phyloP scores from a whole-genome alignment of 2,329 filamentous ascomycete genomes.

The Hypoxylon sp. region DNA sequence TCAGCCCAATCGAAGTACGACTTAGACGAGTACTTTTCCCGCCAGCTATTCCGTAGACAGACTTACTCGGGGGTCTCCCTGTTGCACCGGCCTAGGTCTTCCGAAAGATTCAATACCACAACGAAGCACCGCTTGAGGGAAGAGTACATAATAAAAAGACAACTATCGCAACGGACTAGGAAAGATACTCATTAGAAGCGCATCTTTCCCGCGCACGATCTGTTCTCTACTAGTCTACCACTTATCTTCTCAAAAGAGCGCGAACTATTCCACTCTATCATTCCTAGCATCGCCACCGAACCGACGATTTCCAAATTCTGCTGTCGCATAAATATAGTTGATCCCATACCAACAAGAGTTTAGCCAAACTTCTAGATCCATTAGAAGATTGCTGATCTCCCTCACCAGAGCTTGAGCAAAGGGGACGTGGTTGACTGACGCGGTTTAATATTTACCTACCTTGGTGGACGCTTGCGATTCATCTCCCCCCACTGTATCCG shows the following conservation, averaged over 20 bases:
- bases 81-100: background rate
- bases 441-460: constrained; percentile 1
- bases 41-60: background rate
- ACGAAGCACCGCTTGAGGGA: background rate
- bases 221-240: background rate
- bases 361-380: background rate
- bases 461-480: background rate
- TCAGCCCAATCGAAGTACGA: constrained; percentile 8
- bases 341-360: background rate
- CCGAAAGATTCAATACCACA: background rate
- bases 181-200: constrained; percentile 7
- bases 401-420: background rate
- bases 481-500: background rate
- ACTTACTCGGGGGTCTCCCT: background rate
- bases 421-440: constrained; percentile 5
- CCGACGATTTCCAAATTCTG: background rate
- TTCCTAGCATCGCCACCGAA: background rate
- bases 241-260: background rate
- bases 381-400: constrained; percentile 1
- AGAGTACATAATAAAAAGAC: constrained; percentile 1
- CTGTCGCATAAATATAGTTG: constrained; percentile 3
- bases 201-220: constrained; percentile 5
- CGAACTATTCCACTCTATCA: background rate
- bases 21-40: constrained; percentile 1
- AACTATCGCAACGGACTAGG: constrained; percentile 2